Evolutionary conservation across 129 eudicot species (phyloP).

Genomic region (Dittrichia graveolens): DNA sequence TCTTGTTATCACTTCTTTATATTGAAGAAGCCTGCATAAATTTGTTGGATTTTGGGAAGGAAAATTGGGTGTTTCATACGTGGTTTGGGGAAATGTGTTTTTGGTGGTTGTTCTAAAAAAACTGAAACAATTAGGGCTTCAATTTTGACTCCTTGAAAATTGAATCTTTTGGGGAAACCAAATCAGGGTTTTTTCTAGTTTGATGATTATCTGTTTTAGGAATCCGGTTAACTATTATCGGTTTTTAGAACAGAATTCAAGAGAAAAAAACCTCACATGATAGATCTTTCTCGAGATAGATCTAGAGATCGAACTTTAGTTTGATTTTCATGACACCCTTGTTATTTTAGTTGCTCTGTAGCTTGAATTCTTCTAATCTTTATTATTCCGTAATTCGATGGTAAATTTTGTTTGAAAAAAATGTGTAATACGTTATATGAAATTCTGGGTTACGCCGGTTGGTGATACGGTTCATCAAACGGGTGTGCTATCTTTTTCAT

Average conservation of each 20-base stretch:
- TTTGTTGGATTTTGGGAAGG: constrained; percentile 24
- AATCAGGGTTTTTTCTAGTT: constrained; percentile 12
- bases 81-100: constrained; percentile 27
- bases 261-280: not conserved
- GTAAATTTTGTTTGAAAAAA: constrained; percentile 2
- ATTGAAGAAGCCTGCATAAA: no score
- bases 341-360: not conserved
- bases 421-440: not conserved
- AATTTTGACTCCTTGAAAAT: constrained; percentile 26
- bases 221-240: not conserved
- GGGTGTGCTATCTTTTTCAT: constrained; percentile 6
- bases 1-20: no score
- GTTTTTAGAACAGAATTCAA: constrained; percentile 13
- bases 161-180: constrained; percentile 16
- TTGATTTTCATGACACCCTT: not conserved
- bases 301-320: constrained; percentile 20
- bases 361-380: constrained; percentile 19
- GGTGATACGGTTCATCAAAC: constrained; percentile 20
- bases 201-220: not conserved
- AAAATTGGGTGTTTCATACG: constrained; percentile 30
- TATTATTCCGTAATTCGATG: constrained; percentile 1
- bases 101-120: constrained; percentile 16
- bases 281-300: constrained; percentile 24
- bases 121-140: constrained; percentile 15
- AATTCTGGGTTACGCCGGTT: no score